A percentile compares a stretch with the other conserved stretches of the same genome.
Evolutionary conservation across 2,329 filamentous ascomycete genomes (phyloP).

Genomic region (Stagonosporopsis vannaccii): DNA sequence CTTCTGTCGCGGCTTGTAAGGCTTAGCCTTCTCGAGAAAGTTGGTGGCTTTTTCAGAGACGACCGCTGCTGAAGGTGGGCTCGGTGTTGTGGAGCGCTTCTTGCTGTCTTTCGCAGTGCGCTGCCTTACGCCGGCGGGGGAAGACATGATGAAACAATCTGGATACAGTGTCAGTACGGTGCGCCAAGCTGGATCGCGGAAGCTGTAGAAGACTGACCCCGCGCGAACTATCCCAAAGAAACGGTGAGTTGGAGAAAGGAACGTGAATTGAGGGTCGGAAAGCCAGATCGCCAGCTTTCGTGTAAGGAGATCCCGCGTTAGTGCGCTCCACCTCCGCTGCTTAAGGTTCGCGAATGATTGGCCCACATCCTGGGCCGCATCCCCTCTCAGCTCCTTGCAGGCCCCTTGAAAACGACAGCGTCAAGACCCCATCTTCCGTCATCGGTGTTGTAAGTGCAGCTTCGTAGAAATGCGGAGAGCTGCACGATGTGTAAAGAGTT

Average conservation of each 20-base stretch:
- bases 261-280: conserved; percentile 29
- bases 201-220: conserved; percentile 30
- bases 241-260: conserved; percentile 24
- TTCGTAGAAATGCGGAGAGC: background rate
- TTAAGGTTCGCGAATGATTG: conserved; percentile 11
- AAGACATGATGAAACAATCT: conserved; percentile 49
- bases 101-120: conserved; percentile 47
- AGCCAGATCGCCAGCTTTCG: conserved; percentile 34
- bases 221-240: conserved; percentile 22
- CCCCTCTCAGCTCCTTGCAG: conserved; percentile 13
- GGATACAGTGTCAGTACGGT: conserved; percentile 24
- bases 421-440: background rate
- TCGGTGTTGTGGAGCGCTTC: conserved; percentile 48
- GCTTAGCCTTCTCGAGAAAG: conserved; percentile 43
- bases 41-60: conserved; percentile 37
- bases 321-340: conserved; percentile 14
- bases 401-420: conserved; percentile 7
- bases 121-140: conserved; percentile 49
- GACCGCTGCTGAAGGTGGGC: conserved; percentile 36
- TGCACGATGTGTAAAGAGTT: background rate
- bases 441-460: background rate
- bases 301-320: conserved; percentile 19
- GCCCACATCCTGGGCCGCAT: conserved; percentile 5
- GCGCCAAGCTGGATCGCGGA: background rate
- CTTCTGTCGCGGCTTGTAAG: conserved; percentile 43